Percentiles rank a stretch among this genome's conserved stretches.
Conservation (phyloP, 352 stramenopile genomes). For the Phytopythium cucurbitacearum region DNA sequence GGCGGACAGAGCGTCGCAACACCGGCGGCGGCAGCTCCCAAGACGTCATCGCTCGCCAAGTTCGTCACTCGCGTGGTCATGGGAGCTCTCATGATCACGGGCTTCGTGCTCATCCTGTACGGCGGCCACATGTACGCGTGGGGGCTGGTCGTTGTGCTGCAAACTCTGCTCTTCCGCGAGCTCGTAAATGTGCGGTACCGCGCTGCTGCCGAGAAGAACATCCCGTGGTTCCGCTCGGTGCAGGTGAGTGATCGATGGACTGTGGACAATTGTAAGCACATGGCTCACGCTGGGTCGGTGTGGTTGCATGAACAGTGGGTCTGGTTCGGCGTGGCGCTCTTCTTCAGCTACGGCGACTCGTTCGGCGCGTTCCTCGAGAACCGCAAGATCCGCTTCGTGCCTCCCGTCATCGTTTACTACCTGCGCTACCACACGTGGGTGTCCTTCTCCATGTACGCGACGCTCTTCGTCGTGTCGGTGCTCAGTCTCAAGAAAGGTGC, state of each 20-base stretch:
- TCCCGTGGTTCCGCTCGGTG: conserved; percentile 97
- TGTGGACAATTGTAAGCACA: too few species aligned
- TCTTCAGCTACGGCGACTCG: conserved; percentile 94
- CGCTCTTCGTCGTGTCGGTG: conserved; percentile 95
- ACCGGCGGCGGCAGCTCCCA: conserved; percentile 7
- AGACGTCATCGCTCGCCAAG: conserved; percentile 39
- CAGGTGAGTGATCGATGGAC: conserved; percentile 25
- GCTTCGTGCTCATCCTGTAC: conserved; percentile 72
- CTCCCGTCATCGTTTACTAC: conserved; percentile 79
- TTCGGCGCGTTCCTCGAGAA: conserved; percentile 84
- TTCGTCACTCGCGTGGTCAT: conserved; percentile 72
- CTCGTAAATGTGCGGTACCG: conserved; percentile 98
- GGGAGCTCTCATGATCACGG: conserved; percentile 72
- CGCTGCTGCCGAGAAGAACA: conserved; percentile 91
- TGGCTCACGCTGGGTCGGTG: conserved; percentile 1
- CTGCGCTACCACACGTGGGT: conserved; percentile 89
- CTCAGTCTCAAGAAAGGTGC: conserved; percentile 89
- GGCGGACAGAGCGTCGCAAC: conserved; percentile 20
- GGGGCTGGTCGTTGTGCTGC: conserved; percentile 80
- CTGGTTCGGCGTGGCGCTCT: conserved; percentile 96
- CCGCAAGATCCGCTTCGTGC: conserved; percentile 79
- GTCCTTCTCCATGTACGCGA: conserved; percentile 93
- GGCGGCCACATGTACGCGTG: conserved; percentile 79
- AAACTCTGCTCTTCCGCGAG: conserved; percentile 94
- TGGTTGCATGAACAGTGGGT: conserved; percentile 79